phyloP scores from a whole-genome alignment of 2,329 filamentous ascomycete species.

The Neofusicoccum laricinum region DNA sequence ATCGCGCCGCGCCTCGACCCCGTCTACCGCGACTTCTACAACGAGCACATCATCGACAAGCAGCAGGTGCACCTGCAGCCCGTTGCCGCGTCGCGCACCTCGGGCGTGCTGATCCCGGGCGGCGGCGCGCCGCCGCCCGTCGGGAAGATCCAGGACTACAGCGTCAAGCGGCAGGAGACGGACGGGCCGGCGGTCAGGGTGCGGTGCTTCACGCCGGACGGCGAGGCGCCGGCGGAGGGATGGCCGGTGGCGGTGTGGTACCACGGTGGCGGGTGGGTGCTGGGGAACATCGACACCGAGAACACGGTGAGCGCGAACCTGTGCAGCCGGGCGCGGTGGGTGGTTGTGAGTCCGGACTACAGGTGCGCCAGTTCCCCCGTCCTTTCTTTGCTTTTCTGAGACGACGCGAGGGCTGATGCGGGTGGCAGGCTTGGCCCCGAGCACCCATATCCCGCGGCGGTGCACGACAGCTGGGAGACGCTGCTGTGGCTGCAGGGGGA shows the following conservation, averaged over 20 bases:
- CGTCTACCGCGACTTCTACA: constrained; percentile 40
- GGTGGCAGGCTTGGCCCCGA: constrained; percentile 33
- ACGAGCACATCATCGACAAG: constrained; percentile 27
- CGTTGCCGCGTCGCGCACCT: constrained; percentile 28
- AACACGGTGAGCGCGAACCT: constrained; percentile 27
- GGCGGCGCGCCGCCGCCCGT: constrained; percentile 28
- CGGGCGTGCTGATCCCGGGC: constrained; percentile 23
- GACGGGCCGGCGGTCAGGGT: constrained; percentile 28
- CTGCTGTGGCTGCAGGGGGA: constrained; percentile 1
- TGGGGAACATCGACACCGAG: constrained; percentile 35
- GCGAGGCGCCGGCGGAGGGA: constrained; percentile 23
- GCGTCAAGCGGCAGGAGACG: constrained; percentile 10
- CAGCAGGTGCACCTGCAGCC: constrained; percentile 27
- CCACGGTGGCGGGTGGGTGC: constrained; percentile 42
- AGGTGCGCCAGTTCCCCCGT: not conserved
- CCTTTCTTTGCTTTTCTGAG: not conserved
- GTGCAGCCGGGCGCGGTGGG: constrained; percentile 8
- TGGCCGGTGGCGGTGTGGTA: constrained; percentile 42
- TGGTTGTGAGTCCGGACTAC: constrained; percentile 8
- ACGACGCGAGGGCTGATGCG: not conserved
- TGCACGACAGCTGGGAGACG: constrained; percentile 27
- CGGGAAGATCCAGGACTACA: constrained; percentile 25
- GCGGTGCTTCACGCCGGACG: constrained; percentile 33
- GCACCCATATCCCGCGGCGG: constrained; percentile 34
- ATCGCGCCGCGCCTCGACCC: constrained; percentile 35